Base-by-base conservation (phyloP, 176 grass and related monocot species). In the Aegilops tauschii region DNA sequence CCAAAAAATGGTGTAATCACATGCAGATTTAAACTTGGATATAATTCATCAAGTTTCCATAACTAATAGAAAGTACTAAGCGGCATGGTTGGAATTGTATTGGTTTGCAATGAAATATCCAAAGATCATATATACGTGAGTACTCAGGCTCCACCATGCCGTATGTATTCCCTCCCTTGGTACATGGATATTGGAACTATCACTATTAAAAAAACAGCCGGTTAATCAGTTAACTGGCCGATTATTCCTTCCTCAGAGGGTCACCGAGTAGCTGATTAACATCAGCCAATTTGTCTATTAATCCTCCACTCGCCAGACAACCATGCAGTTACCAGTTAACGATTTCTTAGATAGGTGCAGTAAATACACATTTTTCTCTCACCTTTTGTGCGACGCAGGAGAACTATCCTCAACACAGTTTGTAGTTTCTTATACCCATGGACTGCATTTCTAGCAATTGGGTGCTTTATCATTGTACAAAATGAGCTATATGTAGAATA, bases 301-400 rank as follows among this genome's bases (percentile, higher is more conserved):
- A 59, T 59, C 56, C 56, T 59, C 56, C 20, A 59, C 56, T 59
- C 56, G 56, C 6, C 18, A 59, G 56, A 59, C 20, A 21, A 59
- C 56, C 20, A 20, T 8, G 7, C 56, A 59, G 56, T 59, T 59
- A 59, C 56, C 56, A 59, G 20, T 59, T 59, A 59, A 59, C 7
- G 20, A 21, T n/a, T 58, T 59, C 56, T 21, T 32, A 34, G 10
- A 69, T 39, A 69, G 6, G 67, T 69, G 65, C 35, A 83, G 44
- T 74, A 75, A 69, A 88, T 21, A 87, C 12, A 84, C 6, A 31
- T 23, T n/a, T 83, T 67, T 35, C 82, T 83, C 73, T 65, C 83
- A 99, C 97, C 97, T 99, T 99, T 99, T 20, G 97, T 94, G 89
- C 94, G 97, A 6, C 97, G 90, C 80, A 96, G 92, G 31, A 99